Evolutionary conservation across 2,329 filamentous ascomycete species (phyloP).

Genomic region (Exophiala alcalophila): DNA sequence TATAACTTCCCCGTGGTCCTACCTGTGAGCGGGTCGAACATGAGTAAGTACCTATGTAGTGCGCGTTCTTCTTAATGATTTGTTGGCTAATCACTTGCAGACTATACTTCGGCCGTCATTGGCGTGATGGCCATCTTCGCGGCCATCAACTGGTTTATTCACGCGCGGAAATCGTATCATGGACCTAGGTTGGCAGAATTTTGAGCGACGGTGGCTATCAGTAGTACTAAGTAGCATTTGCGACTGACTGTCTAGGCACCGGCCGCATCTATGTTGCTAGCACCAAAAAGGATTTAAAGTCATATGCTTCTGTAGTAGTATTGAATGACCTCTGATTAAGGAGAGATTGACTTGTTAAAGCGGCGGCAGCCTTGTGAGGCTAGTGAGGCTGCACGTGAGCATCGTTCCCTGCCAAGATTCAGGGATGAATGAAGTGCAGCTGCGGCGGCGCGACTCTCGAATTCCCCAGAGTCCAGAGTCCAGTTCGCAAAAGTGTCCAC

Average conservation of each 20-base stretch:
- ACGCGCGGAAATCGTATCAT: constrained; percentile 26
- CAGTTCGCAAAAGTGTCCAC: constrained; percentile 21
- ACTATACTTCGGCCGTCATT: constrained; percentile 28
- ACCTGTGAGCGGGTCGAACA: constrained; percentile 32
- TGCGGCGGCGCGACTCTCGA: neutral
- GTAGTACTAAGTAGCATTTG: too few relatives aligned
- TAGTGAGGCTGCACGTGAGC: too few relatives aligned
- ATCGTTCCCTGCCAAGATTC: too few relatives aligned
- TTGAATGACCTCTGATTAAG: too few relatives aligned
- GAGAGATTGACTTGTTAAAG: too few relatives aligned
- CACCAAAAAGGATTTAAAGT: too few relatives aligned
- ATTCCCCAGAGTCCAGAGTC: constrained; percentile 15
- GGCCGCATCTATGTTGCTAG: too few relatives aligned
- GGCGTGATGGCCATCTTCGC: constrained; percentile 28
- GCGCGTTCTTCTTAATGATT: neutral
- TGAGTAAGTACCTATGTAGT: constrained; percentile 32
- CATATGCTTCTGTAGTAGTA: too few relatives aligned
- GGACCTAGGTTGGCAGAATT: constrained; percentile 22
- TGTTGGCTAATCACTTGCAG: constrained; percentile 10
- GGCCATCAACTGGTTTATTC: constrained; percentile 28
- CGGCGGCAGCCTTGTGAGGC: too few relatives aligned
- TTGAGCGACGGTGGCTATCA: too few relatives aligned
- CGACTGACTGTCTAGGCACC: too few relatives aligned
- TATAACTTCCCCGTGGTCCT: constrained; percentile 34
- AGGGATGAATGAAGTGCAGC: too few relatives aligned